phyloP scores from a whole-genome alignment of 106 monocot genomes.

The Dendrobium catenatum region DNA sequence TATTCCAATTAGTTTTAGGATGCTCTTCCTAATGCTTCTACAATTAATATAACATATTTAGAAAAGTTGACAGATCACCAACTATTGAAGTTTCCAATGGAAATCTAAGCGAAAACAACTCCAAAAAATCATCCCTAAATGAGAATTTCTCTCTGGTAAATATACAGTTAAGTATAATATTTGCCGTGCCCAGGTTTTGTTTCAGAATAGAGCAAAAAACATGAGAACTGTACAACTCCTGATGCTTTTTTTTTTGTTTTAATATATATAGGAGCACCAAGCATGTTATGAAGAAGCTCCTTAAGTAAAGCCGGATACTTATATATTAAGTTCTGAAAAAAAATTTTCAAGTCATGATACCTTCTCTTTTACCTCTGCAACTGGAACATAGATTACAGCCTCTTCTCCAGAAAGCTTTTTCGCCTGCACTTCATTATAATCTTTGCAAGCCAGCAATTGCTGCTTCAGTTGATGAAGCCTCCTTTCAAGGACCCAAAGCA shows the following conservation, averaged over 20 bases:
- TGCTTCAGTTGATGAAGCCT: slow-evolving; percentile 43
- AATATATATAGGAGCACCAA: not conserved
- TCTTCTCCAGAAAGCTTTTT: not conserved
- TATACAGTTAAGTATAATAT: too few relatives aligned
- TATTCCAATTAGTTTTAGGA: too few relatives aligned
- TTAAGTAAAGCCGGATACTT: not conserved
- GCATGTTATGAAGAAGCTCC: not conserved
- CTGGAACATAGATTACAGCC: slow-evolving; percentile 45
- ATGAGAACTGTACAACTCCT: not conserved
- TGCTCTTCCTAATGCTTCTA: too few relatives aligned
- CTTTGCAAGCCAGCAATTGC: slow-evolving; percentile 16
- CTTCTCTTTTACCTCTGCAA: slow-evolving; percentile 49
- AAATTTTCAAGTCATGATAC: not conserved
- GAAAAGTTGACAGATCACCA: too few relatives aligned
- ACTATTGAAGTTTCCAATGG: too few relatives aligned
- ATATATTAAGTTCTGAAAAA: not conserved
- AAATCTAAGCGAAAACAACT: too few relatives aligned
- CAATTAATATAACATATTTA: too few relatives aligned
- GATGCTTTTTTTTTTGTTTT: not conserved
- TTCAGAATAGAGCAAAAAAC: not conserved
- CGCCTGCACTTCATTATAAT: not conserved
- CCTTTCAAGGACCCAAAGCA: slow-evolving; percentile 32
- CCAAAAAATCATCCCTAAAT: not conserved
- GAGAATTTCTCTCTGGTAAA: too few relatives aligned
- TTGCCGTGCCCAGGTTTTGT: not conserved